Conservation (phyloP, 768 basidiomycete species). For the Boletellus ananas region DNA sequence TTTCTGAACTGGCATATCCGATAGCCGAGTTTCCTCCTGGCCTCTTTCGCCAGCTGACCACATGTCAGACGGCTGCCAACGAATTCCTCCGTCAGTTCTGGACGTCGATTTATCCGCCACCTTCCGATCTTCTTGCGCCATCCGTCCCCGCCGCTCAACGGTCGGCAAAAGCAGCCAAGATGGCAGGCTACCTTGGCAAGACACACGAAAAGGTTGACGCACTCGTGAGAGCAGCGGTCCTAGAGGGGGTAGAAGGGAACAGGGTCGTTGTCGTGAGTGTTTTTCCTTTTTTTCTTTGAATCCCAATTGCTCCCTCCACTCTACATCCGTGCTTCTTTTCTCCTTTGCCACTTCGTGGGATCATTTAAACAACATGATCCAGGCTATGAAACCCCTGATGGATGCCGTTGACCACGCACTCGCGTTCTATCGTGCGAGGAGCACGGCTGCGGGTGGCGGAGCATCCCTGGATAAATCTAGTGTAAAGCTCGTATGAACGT, state of each 20-base stretch:
- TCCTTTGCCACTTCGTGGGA: not conserved
- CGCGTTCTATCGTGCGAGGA: conserved; percentile 48
- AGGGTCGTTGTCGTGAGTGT: conserved; percentile 61
- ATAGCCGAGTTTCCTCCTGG: conserved; percentile 77
- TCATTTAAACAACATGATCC: not conserved
- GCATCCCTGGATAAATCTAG: conserved; percentile 1
- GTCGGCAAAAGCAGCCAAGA: conserved; percentile 76
- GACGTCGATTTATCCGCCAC: conserved; percentile 78
- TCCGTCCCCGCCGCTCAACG: conserved; percentile 63
- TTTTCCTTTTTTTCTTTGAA: conserved; percentile 7
- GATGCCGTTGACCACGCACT: conserved; percentile 73
- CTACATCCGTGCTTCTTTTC: not conserved
- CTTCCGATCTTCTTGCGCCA: conserved; percentile 50
- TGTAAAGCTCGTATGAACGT: conserved; percentile 10
- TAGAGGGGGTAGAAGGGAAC: conserved; percentile 56
- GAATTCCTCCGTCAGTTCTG: conserved; percentile 98
- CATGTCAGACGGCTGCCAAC: conserved; percentile 89
- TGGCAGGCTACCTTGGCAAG: conserved; percentile 77
- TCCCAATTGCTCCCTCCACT: not conserved
- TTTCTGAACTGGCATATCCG: not conserved
- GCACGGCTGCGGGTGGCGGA: conserved; percentile 7
- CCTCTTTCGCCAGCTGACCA: conserved; percentile 78
- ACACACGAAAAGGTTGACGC: conserved; percentile 81
- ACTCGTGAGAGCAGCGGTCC: conserved; percentile 60
- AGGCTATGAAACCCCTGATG: conserved; percentile 77